Evolutionary conservation across 805 yeast species (phyloP), one percentile per base, ranked within the genome.

Genomic region (Ogataea populi-albae): DNA sequence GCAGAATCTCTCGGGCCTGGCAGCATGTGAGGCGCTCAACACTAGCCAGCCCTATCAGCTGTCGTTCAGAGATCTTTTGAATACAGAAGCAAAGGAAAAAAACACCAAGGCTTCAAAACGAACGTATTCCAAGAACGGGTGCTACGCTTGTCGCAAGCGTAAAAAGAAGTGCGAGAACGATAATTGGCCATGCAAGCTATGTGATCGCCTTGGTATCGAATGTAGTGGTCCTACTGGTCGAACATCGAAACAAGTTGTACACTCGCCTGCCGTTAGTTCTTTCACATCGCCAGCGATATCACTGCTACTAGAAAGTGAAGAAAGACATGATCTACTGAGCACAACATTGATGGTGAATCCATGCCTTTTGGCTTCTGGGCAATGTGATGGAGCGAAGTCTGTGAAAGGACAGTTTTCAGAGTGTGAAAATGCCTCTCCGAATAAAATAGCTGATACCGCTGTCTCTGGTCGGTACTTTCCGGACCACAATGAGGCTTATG

Each of bases 141-240:
- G 59, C 35, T 10, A 18, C 5, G 37, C 43, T 3, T 56, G 61
- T 35, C 44, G 50, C 29, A 38, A 37, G 31, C 38, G 54, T 21
- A 54, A 49, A 41, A 47, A 47, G 37, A 53, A 49, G 24, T 56
- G 61, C 34, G 59, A 54, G 31, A 57, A 56, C 30, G 37, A 31
- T 7, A 37, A 46, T 26, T 57, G 59, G 26, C 41, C 38, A 5
- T 56, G 61, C 35, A 41, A 38, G 26, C 35, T 36, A 30, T 56
- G 61, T 33, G 22, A 24, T 6, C 23, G 43, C 4, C 23, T 30
- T 29, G 41, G 33, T 5, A 20, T 34, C 11, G 31, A 33, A 6
- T 47, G 39, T 35, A 30, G 34, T 42, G 55, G 44, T 11, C 34
- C 34, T 17, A 17, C 20, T 30, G 23, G 15, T 15, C 9, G 26